Evolutionary conservation across 1,284 basidiomycete genomes (phyloP).

Genomic region (Lignosus rhinocerotis): DNA sequence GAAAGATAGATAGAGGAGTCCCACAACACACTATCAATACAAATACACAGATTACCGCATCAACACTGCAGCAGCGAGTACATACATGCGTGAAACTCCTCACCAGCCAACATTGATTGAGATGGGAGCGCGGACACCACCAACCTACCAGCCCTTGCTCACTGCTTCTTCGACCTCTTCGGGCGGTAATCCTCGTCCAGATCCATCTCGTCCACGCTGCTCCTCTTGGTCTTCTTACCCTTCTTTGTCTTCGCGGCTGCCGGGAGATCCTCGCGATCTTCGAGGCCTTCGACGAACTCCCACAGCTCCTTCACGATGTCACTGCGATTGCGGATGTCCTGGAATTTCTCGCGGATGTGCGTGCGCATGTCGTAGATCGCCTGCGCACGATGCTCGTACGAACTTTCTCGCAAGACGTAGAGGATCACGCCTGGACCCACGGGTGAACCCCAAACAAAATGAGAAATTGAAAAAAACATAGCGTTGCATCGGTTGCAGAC

Average conservation of each 20-base stretch:
- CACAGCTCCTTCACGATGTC: conserved; percentile 56
- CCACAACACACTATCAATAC: neutral
- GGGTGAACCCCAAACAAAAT: conserved; percentile 67
- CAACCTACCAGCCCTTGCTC: neutral
- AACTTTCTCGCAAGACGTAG: conserved; percentile 45
- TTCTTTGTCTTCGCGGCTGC: conserved; percentile 14
- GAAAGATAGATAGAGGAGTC: neutral
- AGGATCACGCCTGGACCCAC: conserved; percentile 59
- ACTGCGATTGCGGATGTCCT: conserved; percentile 61
- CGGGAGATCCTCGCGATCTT: conserved; percentile 1
- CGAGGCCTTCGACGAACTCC: conserved; percentile 46
- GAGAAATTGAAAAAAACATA: neutral
- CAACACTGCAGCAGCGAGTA: neutral
- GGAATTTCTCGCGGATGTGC: conserved; percentile 50
- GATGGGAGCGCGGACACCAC: too few species aligned
- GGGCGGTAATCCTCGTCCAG: conserved; percentile 10
- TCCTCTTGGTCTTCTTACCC: conserved; percentile 15
- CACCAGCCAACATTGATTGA: too few species aligned
- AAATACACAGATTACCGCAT: neutral
- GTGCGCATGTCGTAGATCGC: conserved; percentile 55
- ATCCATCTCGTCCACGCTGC: conserved; percentile 20
- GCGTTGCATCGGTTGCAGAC: neutral
- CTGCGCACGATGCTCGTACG: conserved; percentile 45
- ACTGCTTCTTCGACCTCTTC: conserved; percentile 14
- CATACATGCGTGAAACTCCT: neutral